Evolutionary conservation across 768 basidiomycete species (phyloP), one percentile per base, ranked within the genome.

Genomic region (Tricholoma terreum): DNA sequence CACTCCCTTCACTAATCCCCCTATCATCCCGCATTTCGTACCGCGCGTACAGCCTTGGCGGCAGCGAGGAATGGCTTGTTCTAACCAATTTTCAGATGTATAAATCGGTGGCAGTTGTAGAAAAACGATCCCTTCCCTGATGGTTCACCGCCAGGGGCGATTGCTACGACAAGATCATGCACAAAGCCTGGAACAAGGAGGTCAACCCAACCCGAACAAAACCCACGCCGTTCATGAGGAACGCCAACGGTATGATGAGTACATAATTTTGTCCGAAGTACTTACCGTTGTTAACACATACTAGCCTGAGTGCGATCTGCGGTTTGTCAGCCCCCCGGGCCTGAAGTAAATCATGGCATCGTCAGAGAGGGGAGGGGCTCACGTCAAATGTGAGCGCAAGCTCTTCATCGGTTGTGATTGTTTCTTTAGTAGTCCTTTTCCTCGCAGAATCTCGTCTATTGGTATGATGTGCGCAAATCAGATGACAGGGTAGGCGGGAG

Each of bases 401-500:
- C 50, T 24, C 10, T 11, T 17, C 14, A 42, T 52, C n/a, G n/a
- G n/a, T 24, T 4, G 1, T 54, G 49, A 15, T 19, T 15, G 5
- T 6, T 14, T 53, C 12, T n/a, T n/a, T n/a, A n/a, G 48, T 14
- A 35, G 3, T 4, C 2, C 15, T 14, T 24, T 35, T 5, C 7
- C 6, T 22, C 42, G n/a, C 61, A 92, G 90, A 87, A 86, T 63
- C 80, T 93, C 9, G 90, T 93, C 6, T 96, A 90, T 67, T 86
- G 95, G 7, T 98, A 98, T 70, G 93, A 98, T 67, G 87, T 90
- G 12, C 74, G 70, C 21, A 90, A 90, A 69, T 86, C 91, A 0
- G 87, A 90, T 57, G 96, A 98, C 64, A 96, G 96, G 7, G 92
- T 98, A 14, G 95, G 96, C 1, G 94, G 95, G 92, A 96, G 61